Conservation (phyloP, 495 filamentous ascomycete genomes). For the Daldinia bambusicola region DNA sequence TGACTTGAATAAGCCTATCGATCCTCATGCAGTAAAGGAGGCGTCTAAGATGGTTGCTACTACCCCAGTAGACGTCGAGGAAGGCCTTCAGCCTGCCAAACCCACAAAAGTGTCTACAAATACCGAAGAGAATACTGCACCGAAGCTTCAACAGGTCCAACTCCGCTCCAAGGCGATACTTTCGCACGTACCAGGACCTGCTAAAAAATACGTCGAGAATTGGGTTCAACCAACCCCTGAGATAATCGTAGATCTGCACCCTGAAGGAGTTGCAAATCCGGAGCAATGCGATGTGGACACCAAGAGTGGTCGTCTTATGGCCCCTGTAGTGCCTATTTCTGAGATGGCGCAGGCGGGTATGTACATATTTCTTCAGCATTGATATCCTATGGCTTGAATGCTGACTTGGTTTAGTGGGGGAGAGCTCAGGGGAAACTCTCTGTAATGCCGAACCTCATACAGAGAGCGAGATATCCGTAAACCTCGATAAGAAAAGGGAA, state of each 20-base stretch:
- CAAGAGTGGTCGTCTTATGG: constrained; percentile 42
- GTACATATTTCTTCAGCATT: not conserved
- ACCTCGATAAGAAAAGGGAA: not conserved
- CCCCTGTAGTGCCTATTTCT: constrained; percentile 26
- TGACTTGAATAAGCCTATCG: too few relatives aligned
- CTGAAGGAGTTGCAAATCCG: constrained; percentile 27
- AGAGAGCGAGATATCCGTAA: not conserved
- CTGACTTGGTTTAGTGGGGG: constrained; percentile 1
- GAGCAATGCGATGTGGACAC: constrained; percentile 50
- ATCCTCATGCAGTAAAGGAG: not conserved
- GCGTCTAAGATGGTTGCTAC: not conserved
- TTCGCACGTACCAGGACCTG: not conserved
- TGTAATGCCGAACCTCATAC: not conserved
- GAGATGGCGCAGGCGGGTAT: constrained; percentile 24
- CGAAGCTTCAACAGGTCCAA: too few relatives aligned
- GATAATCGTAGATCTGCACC: constrained; percentile 26
- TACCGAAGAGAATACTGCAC: not conserved
- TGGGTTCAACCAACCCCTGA: constrained; percentile 24
- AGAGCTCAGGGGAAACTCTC: not conserved
- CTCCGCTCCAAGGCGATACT: not conserved
- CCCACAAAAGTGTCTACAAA: not conserved
- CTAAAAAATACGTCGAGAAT: not conserved
- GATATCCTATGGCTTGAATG: not conserved
- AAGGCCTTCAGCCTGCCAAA: not conserved
- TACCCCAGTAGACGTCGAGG: not conserved